These are phyloP conservation scores for Globisporangium nunn DNA, from an alignment of 352 stramenopile genomes.

Conservation along the genomic window DNA sequence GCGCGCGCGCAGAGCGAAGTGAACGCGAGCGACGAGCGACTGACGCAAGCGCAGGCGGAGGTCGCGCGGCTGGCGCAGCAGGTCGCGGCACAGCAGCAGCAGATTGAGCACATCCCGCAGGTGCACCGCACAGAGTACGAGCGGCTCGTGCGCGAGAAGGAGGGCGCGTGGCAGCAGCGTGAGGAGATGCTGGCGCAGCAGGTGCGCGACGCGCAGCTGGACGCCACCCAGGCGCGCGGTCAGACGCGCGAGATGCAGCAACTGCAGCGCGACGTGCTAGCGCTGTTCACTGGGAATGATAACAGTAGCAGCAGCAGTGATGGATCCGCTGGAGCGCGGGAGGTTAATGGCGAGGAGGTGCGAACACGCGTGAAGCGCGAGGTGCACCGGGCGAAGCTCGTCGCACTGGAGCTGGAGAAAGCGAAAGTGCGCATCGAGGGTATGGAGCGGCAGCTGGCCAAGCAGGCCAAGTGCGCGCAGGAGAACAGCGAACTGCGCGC, in stretches of 20 bases:
- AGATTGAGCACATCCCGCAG: slow-evolving; percentile 17
- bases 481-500: slow-evolving; percentile 47
- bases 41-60: slow-evolving; percentile 18
- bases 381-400: slow-evolving; percentile 19
- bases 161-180: slow-evolving; percentile 23
- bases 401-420: slow-evolving; percentile 17
- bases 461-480: slow-evolving; percentile 30
- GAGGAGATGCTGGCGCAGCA: slow-evolving; percentile 22
- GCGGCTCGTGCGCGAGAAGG: slow-evolving; percentile 16
- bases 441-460: slow-evolving; percentile 31
- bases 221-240: slow-evolving; percentile 7
- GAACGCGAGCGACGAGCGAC: slow-evolving; percentile 21
- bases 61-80: slow-evolving; percentile 17
- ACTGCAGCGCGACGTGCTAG: slow-evolving; percentile 32
- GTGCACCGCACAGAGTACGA: slow-evolving; percentile 15
- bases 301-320: not conserved
- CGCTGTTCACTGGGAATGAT: slow-evolving; percentile 18
- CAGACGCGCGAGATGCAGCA: slow-evolving; percentile 18
- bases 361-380: slow-evolving; percentile 30
- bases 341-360: slow-evolving; percentile 15
- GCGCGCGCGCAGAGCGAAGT: slow-evolving; percentile 24
- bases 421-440: slow-evolving; percentile 21
- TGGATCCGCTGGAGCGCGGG: not conserved
- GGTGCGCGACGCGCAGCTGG: slow-evolving; percentile 13
- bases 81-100: slow-evolving; percentile 10